These are phyloP conservation scores for Pneumocystis jirovecii DNA, from an alignment of 1,139 yeast genomes.

Conservation along the genomic window DNA sequence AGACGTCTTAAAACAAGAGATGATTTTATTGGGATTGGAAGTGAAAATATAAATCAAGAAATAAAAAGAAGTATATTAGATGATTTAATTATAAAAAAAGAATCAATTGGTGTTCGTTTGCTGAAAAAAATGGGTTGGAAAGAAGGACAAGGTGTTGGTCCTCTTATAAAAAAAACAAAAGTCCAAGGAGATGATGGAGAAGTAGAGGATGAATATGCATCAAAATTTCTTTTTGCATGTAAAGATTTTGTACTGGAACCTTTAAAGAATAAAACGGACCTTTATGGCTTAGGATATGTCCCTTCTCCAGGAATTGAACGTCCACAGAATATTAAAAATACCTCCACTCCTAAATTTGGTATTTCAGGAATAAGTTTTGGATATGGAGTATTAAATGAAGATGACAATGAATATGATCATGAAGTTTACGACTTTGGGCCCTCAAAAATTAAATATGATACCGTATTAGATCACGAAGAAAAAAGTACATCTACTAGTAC, in stretches of 20 bases:
- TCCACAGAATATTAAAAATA: not conserved
- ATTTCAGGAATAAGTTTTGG: constrained; percentile 8
- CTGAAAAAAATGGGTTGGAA: constrained; percentile 20
- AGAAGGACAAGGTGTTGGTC: constrained; percentile 20
- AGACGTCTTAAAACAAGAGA: constrained; percentile 9
- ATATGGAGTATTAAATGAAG: constrained; percentile 12
- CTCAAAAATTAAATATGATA: constrained; percentile 10
- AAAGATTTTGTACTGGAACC: not conserved
- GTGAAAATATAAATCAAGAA: not conserved
- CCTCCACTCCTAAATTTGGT: not conserved
- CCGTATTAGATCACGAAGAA: constrained; percentile 7
- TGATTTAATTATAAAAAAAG: constrained; percentile 1
- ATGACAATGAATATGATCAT: constrained; percentile 14
- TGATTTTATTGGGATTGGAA: constrained; percentile 2
- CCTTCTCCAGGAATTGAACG: not conserved
- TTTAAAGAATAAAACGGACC: not conserved
- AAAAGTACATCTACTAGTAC: constrained; percentile 1
- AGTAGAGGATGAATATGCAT: not conserved
- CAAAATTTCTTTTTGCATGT: not conserved
- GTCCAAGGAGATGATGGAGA: not conserved
- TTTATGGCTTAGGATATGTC: not conserved
- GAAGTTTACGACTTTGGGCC: constrained; percentile 14
- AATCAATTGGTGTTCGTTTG: constrained; percentile 14
- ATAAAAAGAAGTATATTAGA: not conserved
- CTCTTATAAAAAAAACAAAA: not conserved